Evolutionary conservation across 441 rosid genomes (phyloP).

Genomic region (Brassica balearica): DNA sequence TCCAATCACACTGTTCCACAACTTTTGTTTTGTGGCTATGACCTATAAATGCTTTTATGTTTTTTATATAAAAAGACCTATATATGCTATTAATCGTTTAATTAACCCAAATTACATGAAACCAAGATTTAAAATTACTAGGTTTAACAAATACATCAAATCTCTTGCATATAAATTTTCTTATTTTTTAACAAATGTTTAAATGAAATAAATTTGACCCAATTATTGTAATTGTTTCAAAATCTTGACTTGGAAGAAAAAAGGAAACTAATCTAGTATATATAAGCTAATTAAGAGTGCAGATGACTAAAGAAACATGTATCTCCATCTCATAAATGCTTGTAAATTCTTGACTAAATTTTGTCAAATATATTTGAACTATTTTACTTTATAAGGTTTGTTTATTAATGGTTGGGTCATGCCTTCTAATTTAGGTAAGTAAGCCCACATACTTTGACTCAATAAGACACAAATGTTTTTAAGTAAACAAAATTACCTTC

Average conservation of each 20-base stretch:
- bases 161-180: too few species aligned
- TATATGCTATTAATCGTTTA: neutral
- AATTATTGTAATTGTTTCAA: neutral
- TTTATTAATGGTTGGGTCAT: neutral
- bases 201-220: neutral
- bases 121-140: neutral
- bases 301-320: neutral
- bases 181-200: too few species aligned
- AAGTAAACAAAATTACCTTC: neutral
- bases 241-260: slow-evolving; percentile 11
- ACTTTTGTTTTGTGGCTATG: neutral
- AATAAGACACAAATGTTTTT: neutral
- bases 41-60: neutral
- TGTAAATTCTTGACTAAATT: neutral
- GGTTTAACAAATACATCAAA: too few species aligned
- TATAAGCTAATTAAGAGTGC: neutral
- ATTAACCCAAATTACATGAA: neutral
- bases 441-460: neutral
- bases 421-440: slow-evolving; percentile 5
- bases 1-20: neutral
- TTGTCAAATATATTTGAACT: neutral
- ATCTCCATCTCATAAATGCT: neutral
- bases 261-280: neutral
- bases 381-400: neutral
- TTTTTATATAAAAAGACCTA: neutral